Base-by-base conservation (phyloP, 805 yeast genomes). In the Ascoidea tarda region DNA sequence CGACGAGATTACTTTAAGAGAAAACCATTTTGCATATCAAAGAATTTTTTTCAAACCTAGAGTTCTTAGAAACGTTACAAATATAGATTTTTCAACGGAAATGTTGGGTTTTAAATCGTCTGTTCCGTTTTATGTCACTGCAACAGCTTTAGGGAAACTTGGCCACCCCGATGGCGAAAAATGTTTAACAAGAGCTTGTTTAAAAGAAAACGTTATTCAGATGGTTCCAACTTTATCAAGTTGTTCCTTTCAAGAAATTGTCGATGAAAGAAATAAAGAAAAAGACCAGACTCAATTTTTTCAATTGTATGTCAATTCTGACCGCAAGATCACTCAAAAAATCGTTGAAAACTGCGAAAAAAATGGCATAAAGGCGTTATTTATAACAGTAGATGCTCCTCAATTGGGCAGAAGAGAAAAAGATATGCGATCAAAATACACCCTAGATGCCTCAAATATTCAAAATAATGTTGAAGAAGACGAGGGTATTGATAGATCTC, bases 151-250 rank as follows among this genome's bases (percentile, higher is more conserved):
- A 56, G 96, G 95, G 45, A 84, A 82, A 62, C 74, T 91, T 59
- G 98, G 97, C 4, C 93, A 90, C 62, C 88, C 88, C 2, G 96
- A 87, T 46, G 98, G 98, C 53, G 98, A 91, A 66, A 78, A 79
- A 54, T 88, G 84, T 16, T 76, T 91, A 57, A 88, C 97, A 1
- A 73, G 83, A 61, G 88, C 88, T n/a, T 85, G 95, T 33, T 87
- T 80, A 46, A 73, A 75, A 53, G 84, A 85, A 53, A 79, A 72
- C 48, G 72, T 82, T 38, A 79, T 84, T 53, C 97, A 90, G 67
- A 90, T 90, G 98, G 82, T 90, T 53, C 90, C 96, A 5, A 90
- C 96, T 1, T 72, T 88, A 59, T 91, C 97, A 0, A 85, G 96
- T 5, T 87, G 89, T 64, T 81, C 96, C 1, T 75, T 87, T 57